Evolutionary conservation across 352 stramenopile species (phyloP).

Genomic region (Phytophthora pini): DNA sequence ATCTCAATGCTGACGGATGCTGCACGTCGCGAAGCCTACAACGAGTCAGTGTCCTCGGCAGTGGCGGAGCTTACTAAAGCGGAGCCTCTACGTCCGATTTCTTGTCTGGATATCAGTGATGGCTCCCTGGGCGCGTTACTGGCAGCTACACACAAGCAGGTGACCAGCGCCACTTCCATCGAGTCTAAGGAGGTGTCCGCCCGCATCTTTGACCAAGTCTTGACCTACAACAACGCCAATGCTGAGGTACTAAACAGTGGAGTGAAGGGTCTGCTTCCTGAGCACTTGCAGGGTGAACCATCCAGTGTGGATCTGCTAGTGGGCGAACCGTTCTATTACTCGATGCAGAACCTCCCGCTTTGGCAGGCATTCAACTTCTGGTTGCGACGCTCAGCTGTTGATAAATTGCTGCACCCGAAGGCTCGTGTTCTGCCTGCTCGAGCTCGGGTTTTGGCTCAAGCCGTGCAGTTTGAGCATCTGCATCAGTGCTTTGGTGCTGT

Average conservation of each 20-base stretch:
- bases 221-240: constrained; percentile 56
- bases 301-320: constrained; percentile 64
- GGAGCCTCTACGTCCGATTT: constrained; percentile 32
- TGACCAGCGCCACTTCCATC: constrained; percentile 69
- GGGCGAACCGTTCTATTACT: constrained; percentile 86
- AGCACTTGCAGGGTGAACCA: constrained; percentile 63
- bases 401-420: constrained; percentile 41
- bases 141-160: constrained; percentile 49
- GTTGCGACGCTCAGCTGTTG: constrained; percentile 67
- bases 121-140: constrained; percentile 73
- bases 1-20: constrained; percentile 76
- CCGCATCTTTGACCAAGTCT: constrained; percentile 77
- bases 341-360: constrained; percentile 85
- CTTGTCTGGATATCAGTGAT: constrained; percentile 81
- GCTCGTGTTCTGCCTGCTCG: constrained; percentile 57
- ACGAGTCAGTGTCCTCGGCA: constrained; percentile 32
- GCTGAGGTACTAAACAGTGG: constrained; percentile 70
- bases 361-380: constrained; percentile 90
- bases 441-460: constrained; percentile 61
- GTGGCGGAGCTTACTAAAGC: constrained; percentile 25
- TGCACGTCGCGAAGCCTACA: constrained; percentile 51
- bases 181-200: constrained; percentile 86
- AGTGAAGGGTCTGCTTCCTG: constrained; percentile 65
- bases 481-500: constrained; percentile 84
- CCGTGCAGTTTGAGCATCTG: constrained; percentile 74